Evolutionary conservation across 768 basidiomycete species (phyloP).

Genomic region (Mycena floridula): DNA sequence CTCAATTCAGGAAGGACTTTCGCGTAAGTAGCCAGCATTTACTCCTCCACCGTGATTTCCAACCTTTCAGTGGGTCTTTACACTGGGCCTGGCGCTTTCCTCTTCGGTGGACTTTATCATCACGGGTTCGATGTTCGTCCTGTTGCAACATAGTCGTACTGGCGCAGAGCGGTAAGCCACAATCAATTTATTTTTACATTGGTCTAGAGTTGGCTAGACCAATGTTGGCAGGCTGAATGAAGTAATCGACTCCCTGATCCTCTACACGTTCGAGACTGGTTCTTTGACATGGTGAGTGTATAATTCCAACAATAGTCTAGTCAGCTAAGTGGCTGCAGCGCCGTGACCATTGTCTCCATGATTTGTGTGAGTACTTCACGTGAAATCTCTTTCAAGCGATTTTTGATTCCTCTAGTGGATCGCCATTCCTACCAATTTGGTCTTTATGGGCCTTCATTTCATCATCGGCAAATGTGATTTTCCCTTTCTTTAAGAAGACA

Average conservation of each 20-base stretch:
- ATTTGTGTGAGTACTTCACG: constrained; percentile 30
- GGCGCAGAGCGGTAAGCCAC: constrained; percentile 29
- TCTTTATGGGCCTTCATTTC: constrained; percentile 50
- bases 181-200: constrained; percentile 1
- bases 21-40: constrained; percentile 10
- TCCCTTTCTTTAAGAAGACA: neutral
- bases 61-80: constrained; percentile 46
- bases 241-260: constrained; percentile 38
- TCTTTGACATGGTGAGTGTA: constrained; percentile 37
- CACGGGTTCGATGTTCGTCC: constrained; percentile 35
- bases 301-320: neutral
- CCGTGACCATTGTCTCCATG: constrained; percentile 39
- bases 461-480: constrained; percentile 42
- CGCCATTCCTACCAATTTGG: constrained; percentile 35
- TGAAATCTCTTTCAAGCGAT: neutral
- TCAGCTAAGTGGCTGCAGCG: too few species aligned
- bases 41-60: neutral
- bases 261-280: constrained; percentile 50
- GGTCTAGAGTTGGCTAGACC: neutral
- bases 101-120: constrained; percentile 44
- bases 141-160: constrained; percentile 32
- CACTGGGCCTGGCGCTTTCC: constrained; percentile 45
- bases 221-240: constrained; percentile 31
- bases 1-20: constrained; percentile 9
- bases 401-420: constrained; percentile 32